phyloP scores from a whole-genome alignment of 441 rosid species.

The Populus hybrid region DNA sequence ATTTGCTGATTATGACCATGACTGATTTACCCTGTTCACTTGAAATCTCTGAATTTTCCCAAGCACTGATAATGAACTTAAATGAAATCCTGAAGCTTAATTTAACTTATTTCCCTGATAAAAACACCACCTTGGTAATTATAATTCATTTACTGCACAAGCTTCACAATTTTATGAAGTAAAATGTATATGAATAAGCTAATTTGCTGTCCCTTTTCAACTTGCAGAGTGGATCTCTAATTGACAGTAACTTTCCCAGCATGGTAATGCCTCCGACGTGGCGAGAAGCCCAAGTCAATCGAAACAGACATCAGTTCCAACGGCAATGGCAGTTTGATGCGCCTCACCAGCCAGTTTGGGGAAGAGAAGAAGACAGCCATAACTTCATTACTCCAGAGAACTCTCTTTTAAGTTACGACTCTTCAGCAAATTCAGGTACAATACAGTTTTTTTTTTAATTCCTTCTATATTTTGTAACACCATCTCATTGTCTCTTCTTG shows the following conservation, averaged over 20 bases:
- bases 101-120: neutral
- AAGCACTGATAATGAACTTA: neutral
- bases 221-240: constrained; percentile 55
- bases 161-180: neutral
- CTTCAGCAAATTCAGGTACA: constrained; percentile 62
- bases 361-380: constrained; percentile 55
- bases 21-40: neutral
- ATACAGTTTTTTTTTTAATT: neutral
- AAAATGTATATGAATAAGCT: neutral
- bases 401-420: constrained; percentile 57
- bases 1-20: neutral
- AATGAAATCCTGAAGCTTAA: neutral
- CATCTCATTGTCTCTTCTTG: neutral
- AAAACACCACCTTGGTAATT: neutral
- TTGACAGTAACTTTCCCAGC: constrained; percentile 53
- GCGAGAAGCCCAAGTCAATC: constrained; percentile 50
- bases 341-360: constrained; percentile 58
- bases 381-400: constrained; percentile 56
- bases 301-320: constrained; percentile 56
- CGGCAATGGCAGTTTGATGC: constrained; percentile 61
- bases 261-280: constrained; percentile 62
- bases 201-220: constrained; percentile 7
- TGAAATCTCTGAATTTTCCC: neutral
- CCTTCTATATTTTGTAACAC: neutral
- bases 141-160: neutral